Base-by-base conservation (phyloP, 2,329 filamentous ascomycete genomes). In the Xylaria arbuscula region DNA sequence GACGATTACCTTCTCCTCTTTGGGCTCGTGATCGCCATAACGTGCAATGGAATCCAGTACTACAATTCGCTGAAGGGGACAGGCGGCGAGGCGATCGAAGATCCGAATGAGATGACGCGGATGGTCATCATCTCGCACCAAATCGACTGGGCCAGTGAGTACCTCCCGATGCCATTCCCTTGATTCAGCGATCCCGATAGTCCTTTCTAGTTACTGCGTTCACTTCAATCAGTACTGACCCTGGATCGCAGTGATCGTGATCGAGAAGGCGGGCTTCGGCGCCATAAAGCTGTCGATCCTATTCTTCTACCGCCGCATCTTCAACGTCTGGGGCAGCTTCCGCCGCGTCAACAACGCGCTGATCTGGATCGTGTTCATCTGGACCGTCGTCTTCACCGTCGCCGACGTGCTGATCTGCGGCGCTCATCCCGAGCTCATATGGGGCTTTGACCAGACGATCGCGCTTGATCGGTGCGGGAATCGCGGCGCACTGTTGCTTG, bases 231-330 rank as follows among this genome's bases (percentile, higher is more conserved):
- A 24, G 28, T 28, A 38, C 51, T 57, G n/a, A 63, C 28, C 2
- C 9, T 11, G 13, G 24, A 19, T 2, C 15, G 22, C 42, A 64
- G 62, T 69, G 66, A 66, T 70, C 50, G 69, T 70, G 1, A 70
- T 70, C 22, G 69, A 70, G 45, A 70, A 70, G 50, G 66, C 66
- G n/a, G 59, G 22, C 13, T 70, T 70, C 47, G 80, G 84, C 11
- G 90, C 85, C 15, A 50, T 64, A 54, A 70, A 70, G 38, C 24
- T 70, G 11, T 70, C 69, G 0, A 61, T 70, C 59, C n/a, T 70
- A 32, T 69, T 69, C 55, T 69, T 70, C 66, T 70, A 70, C 47
- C 66, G 69, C 0, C 69, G 69, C 59, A 70, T 70, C 28, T 70
- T 70, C 55, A 66, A 66, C 36, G 51, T 70, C n/a, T 70, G 69